Base-by-base conservation (phyloP, 495 filamentous ascomycete species). In the Pseudotulostoma volvatum region DNA sequence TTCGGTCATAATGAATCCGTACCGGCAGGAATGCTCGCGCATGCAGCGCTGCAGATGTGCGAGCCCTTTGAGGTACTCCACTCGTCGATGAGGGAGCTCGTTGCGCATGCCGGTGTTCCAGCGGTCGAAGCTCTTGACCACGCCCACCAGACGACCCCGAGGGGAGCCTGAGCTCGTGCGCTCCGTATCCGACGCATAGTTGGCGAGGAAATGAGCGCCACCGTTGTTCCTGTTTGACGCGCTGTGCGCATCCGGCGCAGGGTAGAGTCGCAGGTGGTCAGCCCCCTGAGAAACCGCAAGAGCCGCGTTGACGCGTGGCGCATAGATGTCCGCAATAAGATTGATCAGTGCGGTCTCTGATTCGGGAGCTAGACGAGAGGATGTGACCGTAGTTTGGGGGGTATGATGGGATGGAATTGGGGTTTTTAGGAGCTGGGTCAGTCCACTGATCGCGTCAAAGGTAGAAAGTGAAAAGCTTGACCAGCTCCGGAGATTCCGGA, bases 41-140 rank as follows among this genome's bases (percentile, higher is more conserved):
- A 94, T 93, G 53, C 75, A 73, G 33, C 77, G 73, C 54, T 94
- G 86, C 18, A 94, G 62, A 42, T 92, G 81, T 0, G 84, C 71
- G 8, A 94, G 72, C 4, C 81, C 80, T 21, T 80, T 73, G 7
- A 93, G 75, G 59, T 92, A 94, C 55, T 86, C 73, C 39, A 92
- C 81, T 18, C 84, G 74, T 43, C 81, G 75, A 54, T 79, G 67
- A 33, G 84, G 79, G 28, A 73, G 70, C 51, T 87, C 84, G 43
- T 76, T 76, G 50, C 85, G 81, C 83, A 93, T 88, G 40, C 80
- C 81, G 2, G 82, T 84, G 65, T 94, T 93, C 83, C 88, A 94
- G 31, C 80, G 74, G 50, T 93, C 80, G 54, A 84, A 93, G 51
- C 73, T 77, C 61, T 87, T 90, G 47, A 84, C 81, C 4, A 94